These are phyloP conservation scores for Pouteria campechiana DNA, from an alignment of 179 eudicot species.

Conservation along the genomic window DNA sequence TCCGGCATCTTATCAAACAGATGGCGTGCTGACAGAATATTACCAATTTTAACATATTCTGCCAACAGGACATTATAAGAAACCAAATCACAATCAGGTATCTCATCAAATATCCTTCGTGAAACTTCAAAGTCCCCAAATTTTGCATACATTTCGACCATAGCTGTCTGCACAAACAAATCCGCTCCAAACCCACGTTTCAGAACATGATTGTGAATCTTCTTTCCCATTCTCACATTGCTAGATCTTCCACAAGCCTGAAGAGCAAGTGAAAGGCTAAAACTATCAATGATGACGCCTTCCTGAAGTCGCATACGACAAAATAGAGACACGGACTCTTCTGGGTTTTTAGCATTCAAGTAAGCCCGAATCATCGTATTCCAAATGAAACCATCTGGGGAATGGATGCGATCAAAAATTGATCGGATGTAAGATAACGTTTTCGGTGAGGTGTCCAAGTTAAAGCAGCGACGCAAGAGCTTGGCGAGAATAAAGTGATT, in stretches of 20 bases:
- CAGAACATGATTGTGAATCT: conserved; percentile 6
- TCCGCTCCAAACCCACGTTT: conserved; percentile 11
- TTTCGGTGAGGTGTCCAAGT: background rate
- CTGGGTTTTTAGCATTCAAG: conserved; percentile 2
- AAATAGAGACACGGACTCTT: conserved; percentile 3
- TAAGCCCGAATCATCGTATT: conserved; percentile 17
- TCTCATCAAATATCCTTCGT: conserved; percentile 6
- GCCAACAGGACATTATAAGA: conserved; percentile 11
- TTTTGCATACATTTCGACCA: conserved; percentile 9
- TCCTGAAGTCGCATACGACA: conserved; percentile 3
- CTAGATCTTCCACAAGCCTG: conserved; percentile 11
- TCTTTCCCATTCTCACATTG: background rate
- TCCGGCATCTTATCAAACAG: conserved; percentile 9
- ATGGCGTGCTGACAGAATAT: conserved; percentile 7
- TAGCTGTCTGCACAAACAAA: conserved; percentile 8
- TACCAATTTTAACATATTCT: conserved; percentile 7
- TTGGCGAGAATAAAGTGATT: conserved; percentile 11
- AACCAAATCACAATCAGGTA: conserved; percentile 7
- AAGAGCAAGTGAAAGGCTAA: conserved; percentile 12
- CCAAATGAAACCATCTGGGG: conserved; percentile 8
- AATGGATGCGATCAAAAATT: conserved; percentile 3
- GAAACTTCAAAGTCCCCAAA: conserved; percentile 5
- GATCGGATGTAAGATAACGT: conserved; percentile 3
- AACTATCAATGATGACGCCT: conserved; percentile 3
- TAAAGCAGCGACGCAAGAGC: conserved; percentile 1